Base-by-base conservation (phyloP, 1,284 basidiomycete species). In the Ceratobasidium sp. region DNA sequence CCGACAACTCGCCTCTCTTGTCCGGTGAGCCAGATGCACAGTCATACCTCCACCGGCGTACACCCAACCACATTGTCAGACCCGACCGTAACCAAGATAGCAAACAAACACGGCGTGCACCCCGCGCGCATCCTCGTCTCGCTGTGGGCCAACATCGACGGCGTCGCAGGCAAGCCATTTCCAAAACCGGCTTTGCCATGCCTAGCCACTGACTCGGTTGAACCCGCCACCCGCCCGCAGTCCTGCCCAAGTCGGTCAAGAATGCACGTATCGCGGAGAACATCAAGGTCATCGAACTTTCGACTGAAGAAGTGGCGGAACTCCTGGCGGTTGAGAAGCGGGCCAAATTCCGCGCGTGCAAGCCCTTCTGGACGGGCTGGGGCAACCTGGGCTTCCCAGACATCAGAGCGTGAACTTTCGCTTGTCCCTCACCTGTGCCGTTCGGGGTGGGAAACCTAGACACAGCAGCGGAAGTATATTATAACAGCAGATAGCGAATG, bases 1-100 rank as follows among this genome's bases (percentile, higher is more conserved):
- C 92, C 37, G 89, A 91, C 79, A 86, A 89, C 79, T 89, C 90
- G 1, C 90, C 91, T 19, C 86, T 95, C 54, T 85, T 92, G 78
- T 83, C 83, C 7, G 81, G 49, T 54, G 39, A 66, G 64, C 13
- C 14, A 46, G 43, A 46, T 46, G 8, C n/a, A n/a, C 51, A 59
- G 7, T 16, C 56, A 83, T 75, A 74, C 51, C 16, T n/a, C 29
- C 22, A 5, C 51, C 24, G 51, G 24, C 22, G 19, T 27, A 11
- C 51, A 8, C 34, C 11, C 58, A 81, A 82, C 56, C 83, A 14
- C 79, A 86, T 68, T 81, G 84, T 76, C 43, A 68, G 65, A 79
- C 78, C 24, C 81, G 82, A 75, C 76, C 63, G 74, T 78, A 31
- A 53, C 54, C 49, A 74, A 74, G 48, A 69, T 77, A 31, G 76